Conservation (phyloP, 345 rosid genomes). For the Populus deltoides region DNA sequence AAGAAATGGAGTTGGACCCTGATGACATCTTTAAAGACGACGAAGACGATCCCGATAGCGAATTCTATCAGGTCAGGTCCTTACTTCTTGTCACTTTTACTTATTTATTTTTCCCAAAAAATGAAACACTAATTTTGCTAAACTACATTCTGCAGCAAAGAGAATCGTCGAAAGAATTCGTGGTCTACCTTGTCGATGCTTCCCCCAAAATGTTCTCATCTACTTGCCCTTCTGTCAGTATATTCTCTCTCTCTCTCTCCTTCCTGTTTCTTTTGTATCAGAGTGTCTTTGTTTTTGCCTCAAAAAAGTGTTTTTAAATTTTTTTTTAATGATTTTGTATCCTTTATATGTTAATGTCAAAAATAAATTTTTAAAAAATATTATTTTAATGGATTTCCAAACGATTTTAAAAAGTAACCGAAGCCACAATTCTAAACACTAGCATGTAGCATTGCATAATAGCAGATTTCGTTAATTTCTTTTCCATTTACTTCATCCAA, state of each 20-base stretch:
- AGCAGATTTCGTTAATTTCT: no score
- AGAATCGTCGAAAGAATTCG: conserved; percentile 65
- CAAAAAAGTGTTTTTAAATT: no score
- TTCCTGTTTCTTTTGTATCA: background rate
- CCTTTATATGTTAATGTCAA: no score
- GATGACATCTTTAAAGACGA: conserved; percentile 90
- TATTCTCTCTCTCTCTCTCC: background rate
- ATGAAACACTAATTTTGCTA: background rate
- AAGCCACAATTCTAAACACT: no score
- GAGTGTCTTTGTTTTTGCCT: no score
- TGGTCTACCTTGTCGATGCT: conserved; percentile 78
- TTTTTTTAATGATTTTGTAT: no score
- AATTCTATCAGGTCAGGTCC: conserved; percentile 48
- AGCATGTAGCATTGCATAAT: background rate
- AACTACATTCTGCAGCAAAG: conserved; percentile 42
- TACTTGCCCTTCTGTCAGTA: conserved; percentile 52
- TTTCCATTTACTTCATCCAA: no score
- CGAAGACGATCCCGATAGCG: conserved; percentile 64
- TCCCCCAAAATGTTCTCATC: conserved; percentile 79
- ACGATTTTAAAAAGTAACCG: no score
- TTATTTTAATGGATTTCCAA: no score
- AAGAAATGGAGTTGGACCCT: conserved; percentile 52
- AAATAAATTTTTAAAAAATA: no score
- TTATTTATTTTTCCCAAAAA: background rate
- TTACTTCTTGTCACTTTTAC: background rate